These are phyloP conservation scores for Priceomyces fermenticarens DNA, from an alignment of 805 yeast genomes.

Conservation along the genomic window DNA sequence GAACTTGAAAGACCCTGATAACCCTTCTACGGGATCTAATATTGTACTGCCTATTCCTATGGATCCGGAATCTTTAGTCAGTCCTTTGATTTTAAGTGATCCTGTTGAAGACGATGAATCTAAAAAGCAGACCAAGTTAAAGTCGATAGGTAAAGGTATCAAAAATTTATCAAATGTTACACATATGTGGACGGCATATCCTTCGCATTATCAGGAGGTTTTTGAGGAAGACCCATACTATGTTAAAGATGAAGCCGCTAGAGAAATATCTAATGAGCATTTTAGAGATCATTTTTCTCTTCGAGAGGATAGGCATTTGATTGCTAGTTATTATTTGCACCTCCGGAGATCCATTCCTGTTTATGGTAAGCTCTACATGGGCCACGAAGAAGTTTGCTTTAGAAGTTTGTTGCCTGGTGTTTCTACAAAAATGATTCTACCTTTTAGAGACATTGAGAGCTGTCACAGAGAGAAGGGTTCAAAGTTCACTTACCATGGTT, in stretches of 20 bases:
- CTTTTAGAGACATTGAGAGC: constrained; percentile 68
- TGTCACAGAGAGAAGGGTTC: constrained; percentile 67
- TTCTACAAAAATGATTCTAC: constrained; percentile 77
- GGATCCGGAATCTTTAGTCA: constrained; percentile 5
- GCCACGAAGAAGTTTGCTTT: constrained; percentile 69
- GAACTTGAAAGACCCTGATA: neutral
- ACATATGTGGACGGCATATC: constrained; percentile 54
- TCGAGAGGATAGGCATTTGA: constrained; percentile 45
- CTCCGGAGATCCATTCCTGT: constrained; percentile 69
- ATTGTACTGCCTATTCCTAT: neutral
- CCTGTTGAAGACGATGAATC: constrained; percentile 20
- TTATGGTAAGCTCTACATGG: constrained; percentile 80
- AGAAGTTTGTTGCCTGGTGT: constrained; percentile 77
- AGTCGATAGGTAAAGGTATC: constrained; percentile 21
- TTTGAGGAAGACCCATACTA: constrained; percentile 46
- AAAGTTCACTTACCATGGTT: constrained; percentile 64
- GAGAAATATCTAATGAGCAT: constrained; percentile 49
- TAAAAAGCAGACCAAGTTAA: constrained; percentile 12
- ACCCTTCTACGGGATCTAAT: neutral
- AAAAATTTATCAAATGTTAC: constrained; percentile 29
- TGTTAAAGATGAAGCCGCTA: constrained; percentile 42
- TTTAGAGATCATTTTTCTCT: constrained; percentile 68
- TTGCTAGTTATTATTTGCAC: constrained; percentile 70
- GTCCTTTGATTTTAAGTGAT: constrained; percentile 24
- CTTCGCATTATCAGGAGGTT: constrained; percentile 56